Evolutionary conservation across 1,284 basidiomycete genomes (phyloP).

Genomic region (Heterobasidion irregulare): DNA sequence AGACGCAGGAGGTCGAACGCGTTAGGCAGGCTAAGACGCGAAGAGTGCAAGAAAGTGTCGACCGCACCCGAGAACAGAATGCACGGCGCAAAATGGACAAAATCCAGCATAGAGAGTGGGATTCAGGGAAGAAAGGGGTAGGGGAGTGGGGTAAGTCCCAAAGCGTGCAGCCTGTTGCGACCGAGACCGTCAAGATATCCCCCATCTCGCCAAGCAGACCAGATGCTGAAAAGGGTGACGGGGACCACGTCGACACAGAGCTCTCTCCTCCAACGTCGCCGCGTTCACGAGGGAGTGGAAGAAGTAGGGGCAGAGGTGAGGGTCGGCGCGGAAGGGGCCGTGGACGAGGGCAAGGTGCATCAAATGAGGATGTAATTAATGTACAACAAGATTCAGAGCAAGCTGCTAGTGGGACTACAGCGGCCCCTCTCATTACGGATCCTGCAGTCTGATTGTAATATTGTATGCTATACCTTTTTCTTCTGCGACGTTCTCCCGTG

Average conservation of each 20-base stretch:
- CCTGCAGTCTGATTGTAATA: too few relatives aligned
- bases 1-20: conserved; percentile 54
- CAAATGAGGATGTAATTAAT: too few relatives aligned
- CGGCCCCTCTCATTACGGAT: too few relatives aligned
- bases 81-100: conserved; percentile 75
- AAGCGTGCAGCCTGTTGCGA: background rate
- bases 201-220: background rate
- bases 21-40: conserved; percentile 43
- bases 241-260: background rate
- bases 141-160: background rate
- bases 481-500: too few relatives aligned
- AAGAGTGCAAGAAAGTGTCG: conserved; percentile 58
- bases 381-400: too few relatives aligned
- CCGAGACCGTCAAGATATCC: background rate
- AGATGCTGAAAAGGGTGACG: background rate
- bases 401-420: too few relatives aligned
- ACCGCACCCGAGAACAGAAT: conserved; percentile 65
- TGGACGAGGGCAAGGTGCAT: background rate
- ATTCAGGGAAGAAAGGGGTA: conserved; percentile 53
- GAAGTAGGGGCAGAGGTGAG: background rate
- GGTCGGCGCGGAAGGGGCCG: background rate
- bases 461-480: too few relatives aligned
- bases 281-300: background rate
- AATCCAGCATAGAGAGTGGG: conserved; percentile 71
- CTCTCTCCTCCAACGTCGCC: background rate